Base-by-base conservation (phyloP, 163 green algal species). In the Scenedesmus sp. region DNA sequence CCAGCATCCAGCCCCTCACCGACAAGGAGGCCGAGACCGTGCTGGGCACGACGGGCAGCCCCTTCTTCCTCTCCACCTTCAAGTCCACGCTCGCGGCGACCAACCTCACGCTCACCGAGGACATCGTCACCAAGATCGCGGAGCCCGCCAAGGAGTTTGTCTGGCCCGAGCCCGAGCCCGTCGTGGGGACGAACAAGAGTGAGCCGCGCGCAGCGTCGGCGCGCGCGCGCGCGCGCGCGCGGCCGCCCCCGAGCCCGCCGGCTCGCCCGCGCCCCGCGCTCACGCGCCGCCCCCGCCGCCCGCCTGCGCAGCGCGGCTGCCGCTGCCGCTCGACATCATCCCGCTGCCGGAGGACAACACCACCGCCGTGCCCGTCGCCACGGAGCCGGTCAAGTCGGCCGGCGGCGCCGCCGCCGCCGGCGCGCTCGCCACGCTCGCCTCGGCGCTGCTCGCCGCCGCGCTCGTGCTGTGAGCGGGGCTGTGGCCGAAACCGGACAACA, bases 1-100 rank as follows among this genome's bases (percentile, higher is more conserved):
- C 72, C 4, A 58, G 33, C 9, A 80, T 80, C 22, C 72, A 80
- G 60, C 72, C 72, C 22, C 47, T 80, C 11, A 80, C 72, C 3
- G 47, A 64, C 7, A 33, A 45, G 26, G 60, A 80, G 44, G 60
- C 72, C 4, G 4, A 66, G 33, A 45, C 29, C 20, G 72, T 80
- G 45, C 44, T 57, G n/a, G 33, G 47, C 31, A 66, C 60, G 1
- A 65, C 50, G 18, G 44, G 58, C 26, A 73, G 58, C 28, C 26
- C 42, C 11, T 66, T 45, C 60, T 80, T 80, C 31, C 29, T 60
- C 29, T 33, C 57, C n/a, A 57, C 60, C 3, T 57, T 66, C 47
- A 29, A 9, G 7, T 14, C 63, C 45, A 45, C 33, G 20, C 48
- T 80, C 29, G 7, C 31, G 22, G 13, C 29, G 2, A 18, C 48